Evolutionary conservation across 2,329 filamentous ascomycete species (phyloP).

Genomic region (Amylocarpus encephaloides): DNA sequence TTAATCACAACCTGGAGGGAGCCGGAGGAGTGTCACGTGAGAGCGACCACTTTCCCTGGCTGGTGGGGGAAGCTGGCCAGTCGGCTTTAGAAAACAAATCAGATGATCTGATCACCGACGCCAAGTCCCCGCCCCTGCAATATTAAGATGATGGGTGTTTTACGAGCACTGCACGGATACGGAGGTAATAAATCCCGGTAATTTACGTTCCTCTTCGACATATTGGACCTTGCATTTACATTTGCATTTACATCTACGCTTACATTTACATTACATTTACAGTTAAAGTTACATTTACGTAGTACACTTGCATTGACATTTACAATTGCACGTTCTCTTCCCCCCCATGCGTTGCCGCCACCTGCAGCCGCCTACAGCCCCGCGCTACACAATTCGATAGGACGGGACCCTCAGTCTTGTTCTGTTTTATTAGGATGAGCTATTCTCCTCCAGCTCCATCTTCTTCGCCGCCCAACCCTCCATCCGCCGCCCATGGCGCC

Average conservation of each 20-base stretch:
- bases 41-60: no score
- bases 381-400: no score
- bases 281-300: no score
- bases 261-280: neutral
- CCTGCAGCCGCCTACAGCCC: no score
- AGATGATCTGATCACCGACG: constrained; percentile 8
- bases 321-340: neutral
- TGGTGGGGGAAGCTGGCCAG: no score
- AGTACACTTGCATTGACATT: no score
- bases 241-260: neutral
- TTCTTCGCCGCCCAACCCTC: constrained; percentile 16
- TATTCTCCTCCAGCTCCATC: neutral
- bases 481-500: constrained; percentile 25
- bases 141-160: no score
- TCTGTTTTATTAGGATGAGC: constrained; percentile 6
- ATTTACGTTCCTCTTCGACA: neutral
- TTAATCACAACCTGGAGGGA: no score
- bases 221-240: neutral
- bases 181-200: neutral
- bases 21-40: no score
- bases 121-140: neutral
- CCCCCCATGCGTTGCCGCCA: neutral
- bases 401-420: no score
- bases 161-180: no score
- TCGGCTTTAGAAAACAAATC: no score